Base-by-base conservation (phyloP, 345 rosid genomes). In the Odontarrhena argentea region DNA sequence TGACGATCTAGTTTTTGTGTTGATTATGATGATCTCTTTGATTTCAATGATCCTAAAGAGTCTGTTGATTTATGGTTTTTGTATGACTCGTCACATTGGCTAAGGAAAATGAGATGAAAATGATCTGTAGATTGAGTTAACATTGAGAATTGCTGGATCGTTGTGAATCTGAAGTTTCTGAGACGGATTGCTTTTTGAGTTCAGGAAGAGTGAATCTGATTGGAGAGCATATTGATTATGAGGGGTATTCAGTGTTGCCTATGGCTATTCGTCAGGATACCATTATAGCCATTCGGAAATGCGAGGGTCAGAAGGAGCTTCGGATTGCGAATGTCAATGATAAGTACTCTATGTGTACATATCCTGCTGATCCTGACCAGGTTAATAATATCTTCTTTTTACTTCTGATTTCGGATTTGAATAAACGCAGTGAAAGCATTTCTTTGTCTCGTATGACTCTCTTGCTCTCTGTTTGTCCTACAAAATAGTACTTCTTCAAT, bases 191-290 rank as follows among this genome's bases (percentile, higher is more conserved):
- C 6, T 6, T 32, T 28, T 28, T 32, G 54, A 22, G 12, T 74
- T 48, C 72, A 94, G 99, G 99, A 68, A 83, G 99, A 81, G 97
- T 94, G 78, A 94, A 91, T 79, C 76, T 94, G 88, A 94, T 94
- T 1, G 99, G 99, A 62, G 99, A 91, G 60, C 99, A 94, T 70
- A 87, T 94, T 59, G 99, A 94, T 52, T 94, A 94, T 70, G 99
- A 94, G 70, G 99, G 99, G 10, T 94, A 94, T 74, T 94, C 99
- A 0, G 99, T 91, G 80, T 56, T 94, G 56, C 99, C 99, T 1
- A 94, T 91, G 99, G 99, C 99, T n/a, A 88, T 94, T 36, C 85
- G 96, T 67, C 97, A 88, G 69, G 99, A 94, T 46, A 94, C 96
- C 0, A 89, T 95, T 24, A 71, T 95, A 13, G 96, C 91, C 0